Conservation (phyloP, 331 rosid genomes). For the Malus hybrid region DNA sequence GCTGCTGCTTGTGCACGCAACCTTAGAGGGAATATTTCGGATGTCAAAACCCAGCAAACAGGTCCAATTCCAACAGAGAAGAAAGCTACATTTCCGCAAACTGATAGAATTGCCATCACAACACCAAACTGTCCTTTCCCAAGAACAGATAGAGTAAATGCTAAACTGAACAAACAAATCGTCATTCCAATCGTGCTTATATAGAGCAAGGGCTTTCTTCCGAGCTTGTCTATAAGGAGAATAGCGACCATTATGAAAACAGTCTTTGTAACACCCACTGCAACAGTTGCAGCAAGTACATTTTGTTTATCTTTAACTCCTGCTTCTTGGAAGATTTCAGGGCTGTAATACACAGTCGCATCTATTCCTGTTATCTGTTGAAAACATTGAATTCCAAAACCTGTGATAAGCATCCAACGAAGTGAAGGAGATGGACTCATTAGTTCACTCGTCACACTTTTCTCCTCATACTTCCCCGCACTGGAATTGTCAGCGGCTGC, state of each 20-base stretch:
- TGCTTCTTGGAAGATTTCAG: conserved; percentile 61
- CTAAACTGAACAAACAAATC: conserved; percentile 54
- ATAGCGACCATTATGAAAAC: conserved; percentile 63
- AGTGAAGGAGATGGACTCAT: conserved; percentile 64
- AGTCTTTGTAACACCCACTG: conserved; percentile 79
- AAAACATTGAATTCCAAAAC: conserved; percentile 78
- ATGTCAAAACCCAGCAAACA: conserved; percentile 77
- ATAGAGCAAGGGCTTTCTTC: conserved; percentile 74
- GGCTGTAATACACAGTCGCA: conserved; percentile 84
- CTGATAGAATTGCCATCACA: conserved; percentile 45
- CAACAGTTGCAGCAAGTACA: conserved; percentile 78
- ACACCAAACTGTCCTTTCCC: conserved; percentile 42
- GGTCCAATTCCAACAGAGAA: conserved; percentile 85
- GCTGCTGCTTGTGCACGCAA: conserved; percentile 68
- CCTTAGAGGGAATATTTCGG: conserved; percentile 77
- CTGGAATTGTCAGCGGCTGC: conserved; percentile 53
- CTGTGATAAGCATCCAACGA: conserved; percentile 66
- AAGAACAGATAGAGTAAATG: conserved; percentile 35
- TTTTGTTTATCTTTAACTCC: conserved; percentile 54
- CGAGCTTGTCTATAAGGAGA: conserved; percentile 58
- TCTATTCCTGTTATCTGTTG: conserved; percentile 90
- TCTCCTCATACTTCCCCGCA: conserved; percentile 36
- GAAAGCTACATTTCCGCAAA: conserved; percentile 86
- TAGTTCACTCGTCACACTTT: conserved; percentile 58
- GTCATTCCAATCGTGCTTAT: conserved; percentile 87